phyloP scores from a whole-genome alignment of 805 yeast species.

The Maudiozyma bulderi region DNA sequence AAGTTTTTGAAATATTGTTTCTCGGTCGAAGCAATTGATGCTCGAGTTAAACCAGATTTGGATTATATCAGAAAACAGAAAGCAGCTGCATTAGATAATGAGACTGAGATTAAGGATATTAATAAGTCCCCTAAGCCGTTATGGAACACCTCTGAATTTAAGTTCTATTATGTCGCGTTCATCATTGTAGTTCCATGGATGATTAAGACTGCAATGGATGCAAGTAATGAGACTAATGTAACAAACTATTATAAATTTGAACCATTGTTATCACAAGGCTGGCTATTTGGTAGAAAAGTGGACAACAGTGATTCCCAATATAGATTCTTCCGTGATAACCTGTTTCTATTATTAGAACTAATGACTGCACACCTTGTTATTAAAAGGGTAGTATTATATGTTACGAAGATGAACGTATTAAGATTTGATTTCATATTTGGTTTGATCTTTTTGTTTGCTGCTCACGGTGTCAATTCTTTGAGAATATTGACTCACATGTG shows the following conservation, averaged over 20 bases:
- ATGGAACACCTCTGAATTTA: slow-evolving; percentile 75
- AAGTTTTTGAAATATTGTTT: slow-evolving; percentile 14
- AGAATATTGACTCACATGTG: slow-evolving; percentile 52
- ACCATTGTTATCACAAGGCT: slow-evolving; percentile 62
- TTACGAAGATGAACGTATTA: slow-evolving; percentile 33
- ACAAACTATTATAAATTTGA: slow-evolving; percentile 55
- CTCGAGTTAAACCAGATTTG: slow-evolving; percentile 18
- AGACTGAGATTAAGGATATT: not conserved
- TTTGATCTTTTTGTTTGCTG: slow-evolving; percentile 50
- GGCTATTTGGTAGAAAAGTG: slow-evolving; percentile 84
- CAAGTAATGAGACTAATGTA: slow-evolving; percentile 64
- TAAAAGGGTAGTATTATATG: slow-evolving; percentile 31
- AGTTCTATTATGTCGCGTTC: slow-evolving; percentile 54
- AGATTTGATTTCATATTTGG: slow-evolving; percentile 72
- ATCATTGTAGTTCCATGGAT: slow-evolving; percentile 68
- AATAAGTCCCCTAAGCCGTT: not conserved
- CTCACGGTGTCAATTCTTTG: slow-evolving; percentile 71
- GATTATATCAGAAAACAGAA: slow-evolving; percentile 4
- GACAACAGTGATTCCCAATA: slow-evolving; percentile 92
- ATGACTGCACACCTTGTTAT: slow-evolving; percentile 44
- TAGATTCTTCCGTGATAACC: slow-evolving; percentile 73
- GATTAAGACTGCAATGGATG: slow-evolving; percentile 73
- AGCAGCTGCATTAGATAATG: not conserved
- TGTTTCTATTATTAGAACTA: slow-evolving; percentile 50
- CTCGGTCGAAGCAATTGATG: slow-evolving; percentile 21